Evolutionary conservation across 2,329 filamentous ascomycete genomes (phyloP), one percentile per base, ranked within the genome.

Genomic region (Penicillium sp.): DNA sequence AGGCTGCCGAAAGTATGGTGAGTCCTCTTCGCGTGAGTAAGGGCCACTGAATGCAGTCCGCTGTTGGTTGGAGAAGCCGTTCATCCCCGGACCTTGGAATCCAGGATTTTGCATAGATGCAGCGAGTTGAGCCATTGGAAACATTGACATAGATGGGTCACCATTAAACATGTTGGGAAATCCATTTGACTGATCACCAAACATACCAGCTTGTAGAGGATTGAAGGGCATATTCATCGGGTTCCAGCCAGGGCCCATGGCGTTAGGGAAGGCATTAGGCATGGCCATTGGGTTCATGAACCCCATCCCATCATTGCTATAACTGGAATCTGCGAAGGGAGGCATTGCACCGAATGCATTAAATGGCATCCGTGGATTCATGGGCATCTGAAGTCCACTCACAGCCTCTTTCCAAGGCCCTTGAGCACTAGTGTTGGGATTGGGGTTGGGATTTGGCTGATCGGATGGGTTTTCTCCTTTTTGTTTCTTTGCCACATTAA

Each of bases 1-100:
- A 0, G 94, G 94, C 73, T 96, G 93, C 55, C 94, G 85, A 73
- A 97, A 95, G 76, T 99, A 99, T 6, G 94, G 90, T 57, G 92
- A 90, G 55, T 96, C 92, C 53, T 95, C 90, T 60, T 85, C 85
- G 55, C 82, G 86, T 2, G 82, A 81, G 56, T 80, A 76, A 12
- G 81, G 79, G 18, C 80, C 79, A 31, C 77, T 77, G 64, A 83
- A 82, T 33, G 77, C 69, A 23, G 78, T 81, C 52, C 80, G 75
- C 65, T 85, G 83, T 65, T 86, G 84, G 62, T 85, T 85, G 12
- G 81, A 77, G 58, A 85, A 85, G 46, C 70, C 71, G 26, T 73
- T 72, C 60, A 71, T 70, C 35, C 64, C 73, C 43, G 64, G 60
- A 48, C 67, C 67, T 37, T 71, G 64, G 50, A 71, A 72, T 5